phyloP scores from a whole-genome alignment of 495 filamentous ascomycete species.

The Penicillium cinerascens region DNA sequence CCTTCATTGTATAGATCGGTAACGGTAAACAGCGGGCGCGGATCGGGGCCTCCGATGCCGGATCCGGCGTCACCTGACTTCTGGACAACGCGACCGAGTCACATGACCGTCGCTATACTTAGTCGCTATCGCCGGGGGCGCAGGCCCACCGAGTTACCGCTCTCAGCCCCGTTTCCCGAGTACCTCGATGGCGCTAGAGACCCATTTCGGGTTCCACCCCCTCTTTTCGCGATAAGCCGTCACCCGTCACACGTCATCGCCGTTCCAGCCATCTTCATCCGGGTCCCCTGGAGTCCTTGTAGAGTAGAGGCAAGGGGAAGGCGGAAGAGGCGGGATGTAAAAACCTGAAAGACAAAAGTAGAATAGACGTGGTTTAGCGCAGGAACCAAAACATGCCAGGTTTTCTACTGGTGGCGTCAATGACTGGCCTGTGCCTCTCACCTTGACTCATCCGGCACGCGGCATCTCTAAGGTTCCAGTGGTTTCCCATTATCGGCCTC shows the following conservation, averaged over 20 bases:
- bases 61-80: conserved; percentile 13
- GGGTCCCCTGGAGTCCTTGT: too few species aligned
- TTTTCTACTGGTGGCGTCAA: conserved; percentile 23
- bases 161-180: conserved; percentile 1
- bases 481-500: conserved; percentile 21
- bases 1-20: neutral
- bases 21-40: neutral
- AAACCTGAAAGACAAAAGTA: neutral
- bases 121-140: neutral
- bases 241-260: conserved; percentile 24
- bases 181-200: conserved; percentile 3
- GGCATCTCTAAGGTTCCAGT: conserved; percentile 21
- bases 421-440: conserved; percentile 10
- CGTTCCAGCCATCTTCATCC: conserved; percentile 2
- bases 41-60: conserved; percentile 1
- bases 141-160: neutral
- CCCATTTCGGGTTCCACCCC: conserved; percentile 20
- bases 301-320: neutral
- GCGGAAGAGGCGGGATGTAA: neutral
- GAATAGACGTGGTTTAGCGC: neutral
- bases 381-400: neutral
- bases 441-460: conserved; percentile 29
- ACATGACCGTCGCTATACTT: conserved; percentile 1
- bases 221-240: conserved; percentile 30
- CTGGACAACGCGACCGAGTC: neutral